Percentiles rank a stretch among this genome's conserved stretches.
Evolutionary conservation across 2,329 filamentous ascomycete species (phyloP).

Genomic region (Sarocladium oryzae): DNA sequence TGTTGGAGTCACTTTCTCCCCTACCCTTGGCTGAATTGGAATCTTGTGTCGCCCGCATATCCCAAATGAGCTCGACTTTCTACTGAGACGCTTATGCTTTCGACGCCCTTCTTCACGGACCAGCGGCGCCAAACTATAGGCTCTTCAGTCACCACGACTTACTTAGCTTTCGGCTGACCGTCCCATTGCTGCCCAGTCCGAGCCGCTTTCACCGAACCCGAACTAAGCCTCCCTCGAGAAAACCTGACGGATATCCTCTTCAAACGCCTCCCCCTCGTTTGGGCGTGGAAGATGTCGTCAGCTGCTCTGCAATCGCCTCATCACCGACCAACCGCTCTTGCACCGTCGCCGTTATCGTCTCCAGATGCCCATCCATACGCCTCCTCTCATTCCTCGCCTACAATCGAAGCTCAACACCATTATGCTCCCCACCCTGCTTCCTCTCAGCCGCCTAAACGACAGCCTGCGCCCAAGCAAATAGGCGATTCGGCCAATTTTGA

Average conservation of each 20-base stretch:
- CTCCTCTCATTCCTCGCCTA: slow-evolving; percentile 44
- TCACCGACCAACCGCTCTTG: slow-evolving; percentile 46
- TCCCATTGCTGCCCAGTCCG: neutral
- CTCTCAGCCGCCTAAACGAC: slow-evolving; percentile 47
- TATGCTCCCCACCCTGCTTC: slow-evolving; percentile 41
- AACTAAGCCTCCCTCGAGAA: neutral
- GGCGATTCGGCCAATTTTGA: slow-evolving; percentile 38
- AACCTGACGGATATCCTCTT: neutral
- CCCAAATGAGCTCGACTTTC: no score
- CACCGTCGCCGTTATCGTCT: slow-evolving; percentile 43
- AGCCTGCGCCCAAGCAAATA: slow-evolving; percentile 45
- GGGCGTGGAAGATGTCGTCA: slow-evolving; percentile 36
- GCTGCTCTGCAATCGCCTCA: slow-evolving; percentile 56
- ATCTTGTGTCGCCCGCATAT: neutral
- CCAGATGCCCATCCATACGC: slow-evolving; percentile 46
- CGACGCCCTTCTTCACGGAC: neutral
- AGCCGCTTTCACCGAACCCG: neutral
- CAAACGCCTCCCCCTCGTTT: slow-evolving; percentile 17
- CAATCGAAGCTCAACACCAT: slow-evolving; percentile 42
- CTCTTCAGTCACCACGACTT: neutral
- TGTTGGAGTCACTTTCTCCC: neutral
- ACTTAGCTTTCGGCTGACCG: neutral
- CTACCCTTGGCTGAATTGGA: neutral
- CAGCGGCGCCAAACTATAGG: neutral
- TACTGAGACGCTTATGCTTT: no score